Conservation (phyloP, 1,139 yeast species). For the Zygosaccharomyces sapae region DNA sequence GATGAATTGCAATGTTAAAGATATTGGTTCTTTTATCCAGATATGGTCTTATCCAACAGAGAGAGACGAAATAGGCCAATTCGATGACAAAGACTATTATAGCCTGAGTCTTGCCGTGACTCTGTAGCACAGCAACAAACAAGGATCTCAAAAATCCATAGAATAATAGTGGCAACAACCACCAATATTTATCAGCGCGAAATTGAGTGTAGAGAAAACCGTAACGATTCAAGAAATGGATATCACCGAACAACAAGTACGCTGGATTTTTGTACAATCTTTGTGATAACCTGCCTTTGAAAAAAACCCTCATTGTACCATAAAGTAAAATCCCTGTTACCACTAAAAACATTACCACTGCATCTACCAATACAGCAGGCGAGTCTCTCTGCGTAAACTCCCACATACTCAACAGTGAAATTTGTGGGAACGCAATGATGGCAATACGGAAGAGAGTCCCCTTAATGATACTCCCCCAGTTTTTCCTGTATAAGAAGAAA, state of each 20-base stretch:
- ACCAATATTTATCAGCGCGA: conserved; percentile 84
- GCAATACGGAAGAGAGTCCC: conserved; percentile 84
- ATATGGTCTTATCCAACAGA: conserved; percentile 76
- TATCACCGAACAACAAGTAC: conserved; percentile 81
- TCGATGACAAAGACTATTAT: conserved; percentile 73
- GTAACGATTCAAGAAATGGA: conserved; percentile 72
- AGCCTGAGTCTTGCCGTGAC: conserved; percentile 75
- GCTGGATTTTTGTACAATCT: conserved; percentile 86
- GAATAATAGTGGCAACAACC: conserved; percentile 58
- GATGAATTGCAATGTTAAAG: conserved; percentile 80
- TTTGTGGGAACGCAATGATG: conserved; percentile 79
- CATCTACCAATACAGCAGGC: conserved; percentile 75
- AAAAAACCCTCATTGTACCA: conserved; percentile 68
- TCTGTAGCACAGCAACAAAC: conserved; percentile 82
- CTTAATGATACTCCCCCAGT: conserved; percentile 77
- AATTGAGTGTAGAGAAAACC: conserved; percentile 91
- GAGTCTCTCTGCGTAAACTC: conserved; percentile 81
- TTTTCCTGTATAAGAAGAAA: conserved; percentile 72
- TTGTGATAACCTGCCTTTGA: conserved; percentile 68
- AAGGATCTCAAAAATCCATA: conserved; percentile 73
- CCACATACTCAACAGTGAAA: conserved; percentile 81
- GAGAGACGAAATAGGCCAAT: conserved; percentile 55
- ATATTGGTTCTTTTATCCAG: conserved; percentile 93
- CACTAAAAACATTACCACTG: conserved; percentile 60
- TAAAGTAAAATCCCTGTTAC: conserved; percentile 58